phyloP scores from a whole-genome alignment of 305 asterid genomes.

The Withania somnifera region DNA sequence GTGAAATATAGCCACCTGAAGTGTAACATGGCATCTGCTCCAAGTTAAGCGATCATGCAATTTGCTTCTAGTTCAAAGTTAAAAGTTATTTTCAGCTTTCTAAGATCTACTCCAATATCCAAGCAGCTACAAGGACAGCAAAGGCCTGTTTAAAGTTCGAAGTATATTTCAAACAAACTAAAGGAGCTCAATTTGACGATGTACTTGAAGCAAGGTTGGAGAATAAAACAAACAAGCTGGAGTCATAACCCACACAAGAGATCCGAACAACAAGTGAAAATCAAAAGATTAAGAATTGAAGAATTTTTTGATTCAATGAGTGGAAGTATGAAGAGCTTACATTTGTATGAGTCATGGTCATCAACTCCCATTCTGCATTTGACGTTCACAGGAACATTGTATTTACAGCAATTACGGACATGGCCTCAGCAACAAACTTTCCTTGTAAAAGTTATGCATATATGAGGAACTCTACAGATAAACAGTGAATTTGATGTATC shows the following conservation, averaged over 20 bases:
- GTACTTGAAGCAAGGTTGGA: background rate
- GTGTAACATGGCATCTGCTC: background rate
- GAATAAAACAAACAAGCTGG: background rate
- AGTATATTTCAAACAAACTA: background rate
- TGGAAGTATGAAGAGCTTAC: slow-evolving; percentile 36
- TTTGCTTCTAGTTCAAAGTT: background rate
- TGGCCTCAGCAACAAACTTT: slow-evolving; percentile 96
- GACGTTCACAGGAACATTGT: slow-evolving; percentile 89
- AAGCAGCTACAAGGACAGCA: background rate
- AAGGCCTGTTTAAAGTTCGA: background rate
- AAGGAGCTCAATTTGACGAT: background rate
- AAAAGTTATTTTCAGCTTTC: background rate
- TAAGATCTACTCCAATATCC: background rate
- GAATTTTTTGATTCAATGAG: background rate
- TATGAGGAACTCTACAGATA: slow-evolving; percentile 21
- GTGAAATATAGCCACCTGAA: background rate
- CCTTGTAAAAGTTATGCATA: slow-evolving; percentile 41
- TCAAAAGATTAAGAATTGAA: background rate
- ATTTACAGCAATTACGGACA: slow-evolving; percentile 79
- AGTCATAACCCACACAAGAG: background rate
- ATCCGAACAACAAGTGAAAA: background rate
- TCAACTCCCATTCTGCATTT: slow-evolving; percentile 97
- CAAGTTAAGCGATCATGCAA: background rate
- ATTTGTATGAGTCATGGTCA: slow-evolving; percentile 72
- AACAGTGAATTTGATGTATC: background rate